phyloP scores from a whole-genome alignment of 1,284 basidiomycete species.

The Rhodotorula sp. region DNA sequence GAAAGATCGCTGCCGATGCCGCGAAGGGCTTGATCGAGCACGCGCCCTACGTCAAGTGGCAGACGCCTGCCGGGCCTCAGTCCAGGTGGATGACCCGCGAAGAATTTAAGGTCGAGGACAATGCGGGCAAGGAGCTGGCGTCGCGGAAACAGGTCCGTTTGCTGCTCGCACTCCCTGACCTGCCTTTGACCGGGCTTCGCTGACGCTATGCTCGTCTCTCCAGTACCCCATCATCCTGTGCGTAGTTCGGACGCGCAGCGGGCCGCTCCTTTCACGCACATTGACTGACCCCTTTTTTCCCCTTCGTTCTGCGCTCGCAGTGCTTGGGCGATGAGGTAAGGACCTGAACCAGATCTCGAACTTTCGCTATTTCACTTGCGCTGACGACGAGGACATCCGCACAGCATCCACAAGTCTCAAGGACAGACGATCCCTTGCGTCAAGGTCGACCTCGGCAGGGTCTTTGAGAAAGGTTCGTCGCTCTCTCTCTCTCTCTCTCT shows the following conservation, averaged over 20 bases:
- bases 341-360: slow-evolving; percentile 76
- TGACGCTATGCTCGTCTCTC: not conserved
- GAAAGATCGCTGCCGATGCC: slow-evolving; percentile 42
- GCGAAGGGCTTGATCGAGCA: slow-evolving; percentile 32
- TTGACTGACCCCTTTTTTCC: not conserved
- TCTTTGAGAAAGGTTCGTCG: slow-evolving; percentile 72
- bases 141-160: slow-evolving; percentile 40
- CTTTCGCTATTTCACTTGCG: slow-evolving; percentile 59
- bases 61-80: slow-evolving; percentile 31
- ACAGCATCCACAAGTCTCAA: slow-evolving; percentile 90
- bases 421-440: slow-evolving; percentile 67
- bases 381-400: slow-evolving; percentile 43
- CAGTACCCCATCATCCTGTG: slow-evolving; percentile 34
- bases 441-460: slow-evolving; percentile 58
- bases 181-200: not conserved
- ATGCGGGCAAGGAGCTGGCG: slow-evolving; percentile 69
- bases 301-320: slow-evolving; percentile 10
- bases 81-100: slow-evolving; percentile 57
- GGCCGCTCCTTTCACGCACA: too few species aligned
- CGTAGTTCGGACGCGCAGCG: slow-evolving; percentile 8
- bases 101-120: slow-evolving; percentile 78
- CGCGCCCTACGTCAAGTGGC: slow-evolving; percentile 42
- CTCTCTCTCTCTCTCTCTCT: too few species aligned
- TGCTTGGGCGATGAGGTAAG: slow-evolving; percentile 39
- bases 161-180: too few species aligned